Percentiles rank a stretch among this genome's conserved stretches.
Evolutionary conservation across 805 yeast species (phyloP).

Genomic region (Cyberlindnera samutprakarnensis): DNA sequence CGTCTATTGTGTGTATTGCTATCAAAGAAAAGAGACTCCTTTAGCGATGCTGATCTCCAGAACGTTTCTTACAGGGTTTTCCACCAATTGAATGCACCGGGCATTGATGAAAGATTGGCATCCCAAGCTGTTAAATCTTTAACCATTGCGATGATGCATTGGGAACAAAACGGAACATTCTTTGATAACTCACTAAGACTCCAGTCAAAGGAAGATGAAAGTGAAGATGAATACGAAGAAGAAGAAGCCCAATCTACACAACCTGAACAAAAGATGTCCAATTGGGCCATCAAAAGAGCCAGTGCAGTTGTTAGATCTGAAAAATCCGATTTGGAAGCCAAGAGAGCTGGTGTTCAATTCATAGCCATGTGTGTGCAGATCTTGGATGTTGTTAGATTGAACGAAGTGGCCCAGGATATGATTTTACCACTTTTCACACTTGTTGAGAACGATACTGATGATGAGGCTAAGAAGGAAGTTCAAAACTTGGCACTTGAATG

Average conservation of each 20-base stretch:
- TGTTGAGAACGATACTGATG: slow-evolving; percentile 36
- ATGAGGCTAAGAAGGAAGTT: slow-evolving; percentile 44
- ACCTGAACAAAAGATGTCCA: slow-evolving; percentile 31
- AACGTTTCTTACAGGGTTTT: slow-evolving; percentile 58
- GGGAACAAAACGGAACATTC: slow-evolving; percentile 43
- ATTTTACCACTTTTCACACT: slow-evolving; percentile 47
- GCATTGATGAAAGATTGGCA: slow-evolving; percentile 55
- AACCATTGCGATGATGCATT: slow-evolving; percentile 48
- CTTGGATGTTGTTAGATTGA: slow-evolving; percentile 33
- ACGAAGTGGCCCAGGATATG: slow-evolving; percentile 37
- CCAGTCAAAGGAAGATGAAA: slow-evolving; percentile 19
- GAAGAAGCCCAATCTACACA: slow-evolving; percentile 16
- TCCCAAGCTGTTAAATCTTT: slow-evolving; percentile 60
- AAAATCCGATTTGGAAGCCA: slow-evolving; percentile 46
- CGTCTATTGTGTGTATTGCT: slow-evolving; percentile 51
- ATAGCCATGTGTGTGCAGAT: slow-evolving; percentile 57
- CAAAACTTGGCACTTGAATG: slow-evolving; percentile 54
- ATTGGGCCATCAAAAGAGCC: slow-evolving; percentile 57
- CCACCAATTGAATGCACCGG: slow-evolving; percentile 79
- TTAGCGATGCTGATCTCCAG: slow-evolving; percentile 47
- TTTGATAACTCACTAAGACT: slow-evolving; percentile 16
- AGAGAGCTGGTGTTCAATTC: slow-evolving; percentile 62
- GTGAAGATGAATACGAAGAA: slow-evolving; percentile 16
- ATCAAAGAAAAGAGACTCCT: slow-evolving; percentile 26
- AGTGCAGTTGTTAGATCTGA: slow-evolving; percentile 63